phyloP scores from a whole-genome alignment of 2,329 filamentous ascomycete genomes.

The Ophiocordyceps polyrhachis-furcata region DNA sequence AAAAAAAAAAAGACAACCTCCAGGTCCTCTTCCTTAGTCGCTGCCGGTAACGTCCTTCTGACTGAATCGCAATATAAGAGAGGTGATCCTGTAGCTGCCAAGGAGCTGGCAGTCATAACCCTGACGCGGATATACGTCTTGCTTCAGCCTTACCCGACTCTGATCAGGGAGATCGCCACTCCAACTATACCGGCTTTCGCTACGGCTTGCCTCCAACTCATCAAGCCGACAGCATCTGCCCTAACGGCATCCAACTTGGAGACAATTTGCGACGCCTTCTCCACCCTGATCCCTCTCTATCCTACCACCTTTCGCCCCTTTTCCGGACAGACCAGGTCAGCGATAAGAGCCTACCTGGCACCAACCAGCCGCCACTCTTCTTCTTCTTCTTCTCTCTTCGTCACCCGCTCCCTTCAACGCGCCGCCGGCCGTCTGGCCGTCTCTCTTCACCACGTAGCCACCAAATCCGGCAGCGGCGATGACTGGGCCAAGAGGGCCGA shows the following conservation, averaged over 20 bases:
- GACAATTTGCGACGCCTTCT: conserved; percentile 52
- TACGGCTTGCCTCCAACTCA: conserved; percentile 50
- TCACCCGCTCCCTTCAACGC: conserved; percentile 32
- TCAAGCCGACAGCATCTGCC: conserved; percentile 23
- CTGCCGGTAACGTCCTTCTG: neutral
- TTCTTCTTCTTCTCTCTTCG: conserved; percentile 10
- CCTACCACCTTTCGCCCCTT: conserved; percentile 69
- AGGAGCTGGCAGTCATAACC: conserved; percentile 58
- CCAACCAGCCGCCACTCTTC: conserved; percentile 36
- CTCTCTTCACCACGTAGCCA: conserved; percentile 59
- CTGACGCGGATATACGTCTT: conserved; percentile 71
- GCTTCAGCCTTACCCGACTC: conserved; percentile 63
- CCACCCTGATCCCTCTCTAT: conserved; percentile 57
- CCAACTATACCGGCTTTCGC: conserved; percentile 61
- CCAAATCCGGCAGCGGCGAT: conserved; percentile 57
- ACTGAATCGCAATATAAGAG: conserved; percentile 29
- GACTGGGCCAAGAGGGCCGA: conserved; percentile 60
- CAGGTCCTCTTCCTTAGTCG: neutral
- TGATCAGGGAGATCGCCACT: conserved; percentile 75
- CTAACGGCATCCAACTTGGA: conserved; percentile 33
- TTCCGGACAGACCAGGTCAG: conserved; percentile 44
- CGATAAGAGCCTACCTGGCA: conserved; percentile 41
- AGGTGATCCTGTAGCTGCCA: conserved; percentile 55
- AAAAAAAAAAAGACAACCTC: too few relatives aligned
- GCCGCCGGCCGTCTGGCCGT: conserved; percentile 48